Evolutionary conservation across 495 filamentous ascomycete genomes (phyloP).

Genomic region (Letharia lupina): DNA sequence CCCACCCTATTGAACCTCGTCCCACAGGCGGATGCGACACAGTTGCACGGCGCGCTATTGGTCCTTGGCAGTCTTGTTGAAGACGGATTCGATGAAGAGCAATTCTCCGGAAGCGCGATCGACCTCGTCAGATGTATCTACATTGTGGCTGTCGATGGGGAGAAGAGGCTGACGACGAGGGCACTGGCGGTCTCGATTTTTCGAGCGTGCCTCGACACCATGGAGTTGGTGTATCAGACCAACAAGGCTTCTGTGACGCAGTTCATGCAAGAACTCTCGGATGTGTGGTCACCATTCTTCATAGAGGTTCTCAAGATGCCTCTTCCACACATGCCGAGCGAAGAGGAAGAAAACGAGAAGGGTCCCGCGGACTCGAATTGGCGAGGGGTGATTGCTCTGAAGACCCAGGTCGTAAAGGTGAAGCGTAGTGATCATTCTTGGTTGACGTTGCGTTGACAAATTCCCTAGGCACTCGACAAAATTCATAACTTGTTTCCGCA

Average conservation of each 20-base stretch:
- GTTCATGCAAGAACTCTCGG: constrained; percentile 79
- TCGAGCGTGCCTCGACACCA: constrained; percentile 80
- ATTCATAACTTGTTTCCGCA: constrained; percentile 75
- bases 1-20: constrained; percentile 72
- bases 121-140: constrained; percentile 77
- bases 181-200: constrained; percentile 84
- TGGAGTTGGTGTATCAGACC: constrained; percentile 92
- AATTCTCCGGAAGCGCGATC: constrained; percentile 81
- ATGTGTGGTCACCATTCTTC: constrained; percentile 83
- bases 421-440: constrained; percentile 12
- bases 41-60: constrained; percentile 80
- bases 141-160: constrained; percentile 66
- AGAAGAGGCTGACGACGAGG: constrained; percentile 63
- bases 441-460: neutral
- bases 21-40: constrained; percentile 57
- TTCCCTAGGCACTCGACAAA: constrained; percentile 69
- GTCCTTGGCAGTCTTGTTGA: constrained; percentile 88
- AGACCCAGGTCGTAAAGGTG: constrained; percentile 80
- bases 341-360: constrained; percentile 46
- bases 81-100: constrained; percentile 83
- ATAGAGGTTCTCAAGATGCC: constrained; percentile 58
- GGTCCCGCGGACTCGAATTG: constrained; percentile 40
- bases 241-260: constrained; percentile 74
- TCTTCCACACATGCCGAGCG: constrained; percentile 54
- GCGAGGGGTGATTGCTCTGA: constrained; percentile 75